Evolutionary conservation across 2,329 filamentous ascomycete species (phyloP), one percentile per base, ranked within the genome.

Genomic region (Aspergillus sp.): DNA sequence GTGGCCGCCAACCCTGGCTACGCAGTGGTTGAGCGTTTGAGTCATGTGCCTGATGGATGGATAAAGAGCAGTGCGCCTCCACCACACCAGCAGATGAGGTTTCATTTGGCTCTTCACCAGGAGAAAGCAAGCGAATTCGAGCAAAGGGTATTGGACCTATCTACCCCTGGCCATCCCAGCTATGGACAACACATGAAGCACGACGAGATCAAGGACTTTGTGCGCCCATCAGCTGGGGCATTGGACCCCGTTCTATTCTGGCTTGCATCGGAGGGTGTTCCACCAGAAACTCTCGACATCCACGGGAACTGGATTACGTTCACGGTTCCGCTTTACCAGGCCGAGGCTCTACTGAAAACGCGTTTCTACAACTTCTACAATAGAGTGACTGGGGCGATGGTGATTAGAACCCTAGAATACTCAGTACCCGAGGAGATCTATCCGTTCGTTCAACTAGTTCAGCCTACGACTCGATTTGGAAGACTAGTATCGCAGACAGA

Each of bases 391-490:
- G 69, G 76, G 12, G 67, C 73, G 10, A 74, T 76, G 45, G 81
- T 78, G 64, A 78, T 89, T 45, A 81, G 87, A 49, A 81, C 83
- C 5, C 73, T 84, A 16, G 76, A 80, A 51, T 90, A 90, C 73
- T 88, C 85, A 0, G 80, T 90, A 1, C 88, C 87, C 0, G 77
- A 77, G 54, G 72, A 80, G 0, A 72, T 90, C 7, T 78, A 80
- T 55, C 67, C 77, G 49, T 79, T 85, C 65, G 80, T 90, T 58
- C 83, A 85, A 59, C 80, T 88, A 68, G 84, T 90, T 52, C 85
- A 89, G 71, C 87, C 87, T 1, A 89, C 87, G 0, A 89, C 85
- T 4, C 80, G 83, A 45, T 90, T 89, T 59, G 83, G 84, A 18
- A 76, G 81, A 57, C 77, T 83, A 22, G 72, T 70, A 31, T 65